These are phyloP conservation scores for Marchantia paleacea DNA, from an alignment of 225 moss, liverwort and hornwort species.

Conservation along the genomic window DNA sequence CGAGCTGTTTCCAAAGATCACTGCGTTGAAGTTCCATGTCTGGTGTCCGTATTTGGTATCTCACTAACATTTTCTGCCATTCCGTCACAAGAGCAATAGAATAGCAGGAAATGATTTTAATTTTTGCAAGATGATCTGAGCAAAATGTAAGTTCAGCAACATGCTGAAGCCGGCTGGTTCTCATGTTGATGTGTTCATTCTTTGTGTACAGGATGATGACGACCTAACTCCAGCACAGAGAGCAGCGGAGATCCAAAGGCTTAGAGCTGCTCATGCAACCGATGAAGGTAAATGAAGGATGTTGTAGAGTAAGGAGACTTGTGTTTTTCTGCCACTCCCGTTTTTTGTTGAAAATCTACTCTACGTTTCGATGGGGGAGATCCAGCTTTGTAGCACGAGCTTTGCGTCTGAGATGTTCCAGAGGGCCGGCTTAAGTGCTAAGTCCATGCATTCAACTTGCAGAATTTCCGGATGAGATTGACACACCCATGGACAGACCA, in stretches of 20 bases:
- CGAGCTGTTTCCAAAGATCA: no score
- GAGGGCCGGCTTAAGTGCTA: neutral
- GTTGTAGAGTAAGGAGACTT: no score
- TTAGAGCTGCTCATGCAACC: conserved; percentile 75
- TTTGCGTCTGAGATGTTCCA: neutral
- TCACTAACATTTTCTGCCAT: no score
- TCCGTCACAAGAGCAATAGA: neutral
- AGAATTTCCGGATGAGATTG: conserved; percentile 99
- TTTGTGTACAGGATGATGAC: conserved; percentile 64
- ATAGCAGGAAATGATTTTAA: neutral
- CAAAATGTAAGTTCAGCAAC: neutral
- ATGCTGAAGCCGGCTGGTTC: neutral
- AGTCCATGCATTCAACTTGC: conserved; percentile 3
- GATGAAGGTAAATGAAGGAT: conserved; percentile 58
- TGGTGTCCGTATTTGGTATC: no score
- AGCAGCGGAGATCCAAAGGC: conserved; percentile 66
- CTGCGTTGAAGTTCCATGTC: no score
- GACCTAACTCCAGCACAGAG: conserved; percentile 79
- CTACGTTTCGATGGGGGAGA: neutral
- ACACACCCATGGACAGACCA: conserved; percentile 71
- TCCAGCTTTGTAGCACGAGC: neutral
- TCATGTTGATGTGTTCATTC: neutral
- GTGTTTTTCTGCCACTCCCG: no score
- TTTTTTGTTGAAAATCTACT: no score
- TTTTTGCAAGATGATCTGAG: neutral